A percentile compares a stretch with the other conserved stretches of the same genome.
phyloP scores from a whole-genome alignment of 2,329 filamentous ascomycete genomes.

The Lecanicillium sp. region DNA sequence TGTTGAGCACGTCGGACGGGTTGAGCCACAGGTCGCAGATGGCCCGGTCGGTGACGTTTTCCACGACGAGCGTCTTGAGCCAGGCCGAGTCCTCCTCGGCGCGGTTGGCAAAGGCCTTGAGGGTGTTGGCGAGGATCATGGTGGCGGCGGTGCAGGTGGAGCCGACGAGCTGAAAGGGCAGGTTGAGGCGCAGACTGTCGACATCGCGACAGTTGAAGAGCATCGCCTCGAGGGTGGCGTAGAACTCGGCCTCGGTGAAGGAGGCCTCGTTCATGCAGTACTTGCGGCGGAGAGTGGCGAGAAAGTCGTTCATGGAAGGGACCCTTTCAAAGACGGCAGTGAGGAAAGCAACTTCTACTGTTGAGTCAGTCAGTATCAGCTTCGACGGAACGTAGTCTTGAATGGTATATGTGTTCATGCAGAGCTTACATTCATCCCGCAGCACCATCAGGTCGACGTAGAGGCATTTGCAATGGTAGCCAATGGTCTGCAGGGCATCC shows the following conservation, averaged over 20 bases:
- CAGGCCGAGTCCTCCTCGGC: constrained; percentile 33
- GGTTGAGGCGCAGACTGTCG: constrained; percentile 38
- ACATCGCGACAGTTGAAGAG: constrained; percentile 37
- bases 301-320: constrained; percentile 37
- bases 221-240: constrained; percentile 29
- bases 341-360: constrained; percentile 43
- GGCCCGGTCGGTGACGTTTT: constrained; percentile 41
- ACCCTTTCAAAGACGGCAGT: constrained; percentile 35
- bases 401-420: no score
- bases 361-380: constrained; percentile 1
- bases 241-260: constrained; percentile 43
- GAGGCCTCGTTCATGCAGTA: constrained; percentile 41
- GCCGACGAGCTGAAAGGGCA: constrained; percentile 44
- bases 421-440: constrained; percentile 38
- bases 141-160: constrained; percentile 38
- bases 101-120: constrained; percentile 38
- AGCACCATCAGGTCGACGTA: constrained; percentile 46
- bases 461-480: constrained; percentile 38
- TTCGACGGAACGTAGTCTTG: no score
- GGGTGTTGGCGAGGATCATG: constrained; percentile 43
- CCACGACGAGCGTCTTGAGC: constrained; percentile 39
- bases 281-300: constrained; percentile 31
- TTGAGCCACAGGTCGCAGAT: constrained; percentile 43
- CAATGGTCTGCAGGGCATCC: constrained; percentile 37
- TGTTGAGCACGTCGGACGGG: constrained; percentile 41